Base-by-base conservation (phyloP, 2,329 filamentous ascomycete genomes). In the Teratosphaeria destructans region DNA sequence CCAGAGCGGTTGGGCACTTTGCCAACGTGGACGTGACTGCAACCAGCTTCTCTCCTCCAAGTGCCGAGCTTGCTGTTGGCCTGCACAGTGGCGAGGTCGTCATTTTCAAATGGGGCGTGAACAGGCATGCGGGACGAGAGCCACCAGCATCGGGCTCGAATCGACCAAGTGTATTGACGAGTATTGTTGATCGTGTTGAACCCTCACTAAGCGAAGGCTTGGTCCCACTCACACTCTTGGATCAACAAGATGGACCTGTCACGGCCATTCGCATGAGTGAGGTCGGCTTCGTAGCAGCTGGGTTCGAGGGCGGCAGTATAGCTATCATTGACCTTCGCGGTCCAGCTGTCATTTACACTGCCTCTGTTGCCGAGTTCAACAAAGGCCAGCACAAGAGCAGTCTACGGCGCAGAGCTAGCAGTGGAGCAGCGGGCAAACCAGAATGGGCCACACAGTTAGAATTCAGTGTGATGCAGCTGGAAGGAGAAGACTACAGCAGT, bases 401-500 rank as follows among this genome's bases (percentile, higher is more conserved):
- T 57, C 87, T 96, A 68, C 77, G 81, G 73, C 58, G 59, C 37
- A 77, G 76, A 12, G 81, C 79, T 60, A 81, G 73, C 57, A 73
- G 77, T 27, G 72, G 80, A 5, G 72, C 77, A 4, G 71, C 77
- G 1, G 60, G 67, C 14, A 78, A 79, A 57, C 71, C 77, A 55
- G 92, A 96, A 68, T 95, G 86, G 82, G 85, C 90, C 0, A 90
- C 90, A 0, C 81, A 79, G 34, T 85, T 97, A 32, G 90, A 96
- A 70, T 99, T 97, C 75, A 90, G 90, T 57, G 90, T 96, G 54
- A 87, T 99, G 85, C 95, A 89, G 3, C 77, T 96, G 3, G 94
- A 97, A 52, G 89, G 87, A n/a, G 93, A 97, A 70, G 83, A 90
- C 64, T 99, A 95, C 72, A 97, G 94, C 1, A 96, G 91, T 68